Conservation (phyloP, 371 early-diverging fungal genomes). For the Smittium mucronatum region DNA sequence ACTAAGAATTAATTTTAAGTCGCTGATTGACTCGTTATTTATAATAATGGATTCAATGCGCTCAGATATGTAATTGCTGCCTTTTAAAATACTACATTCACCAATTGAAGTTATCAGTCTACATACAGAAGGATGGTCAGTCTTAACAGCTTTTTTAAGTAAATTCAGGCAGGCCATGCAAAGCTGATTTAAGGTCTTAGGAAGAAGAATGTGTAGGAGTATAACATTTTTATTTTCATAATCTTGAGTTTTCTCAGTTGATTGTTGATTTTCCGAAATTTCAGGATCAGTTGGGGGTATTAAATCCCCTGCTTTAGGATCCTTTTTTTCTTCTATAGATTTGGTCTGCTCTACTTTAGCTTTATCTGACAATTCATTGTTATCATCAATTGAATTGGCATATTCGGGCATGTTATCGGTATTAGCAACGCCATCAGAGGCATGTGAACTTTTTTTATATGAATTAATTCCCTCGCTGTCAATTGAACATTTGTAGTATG, state of each 20-base stretch:
- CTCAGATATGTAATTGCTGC: not conserved
- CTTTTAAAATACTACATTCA: not conserved
- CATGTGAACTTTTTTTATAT: not conserved
- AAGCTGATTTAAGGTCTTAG: not conserved
- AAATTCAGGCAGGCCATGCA: not conserved
- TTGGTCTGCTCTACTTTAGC: not conserved
- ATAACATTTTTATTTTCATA: too few relatives aligned
- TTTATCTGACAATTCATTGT: not conserved
- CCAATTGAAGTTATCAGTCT: not conserved
- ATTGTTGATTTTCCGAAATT: not conserved
- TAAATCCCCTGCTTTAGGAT: not conserved
- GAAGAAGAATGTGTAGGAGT: not conserved
- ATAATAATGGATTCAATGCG: not conserved
- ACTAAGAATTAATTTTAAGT: not conserved
- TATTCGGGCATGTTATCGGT: too few relatives aligned
- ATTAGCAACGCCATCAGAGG: not conserved
- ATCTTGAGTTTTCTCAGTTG: not conserved
- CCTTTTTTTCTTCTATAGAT: too few relatives aligned
- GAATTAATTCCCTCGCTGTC: not conserved
- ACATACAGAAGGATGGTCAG: not conserved
- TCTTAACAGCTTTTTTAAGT: not conserved
- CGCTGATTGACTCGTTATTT: not conserved
- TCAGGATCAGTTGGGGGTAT: not conserved
- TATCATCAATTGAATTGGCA: not conserved
- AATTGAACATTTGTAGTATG: not conserved